Percentiles rank a stretch among this genome's conserved stretches.
These are phyloP conservation scores for Podosphaera fusca DNA, from an alignment of 2,329 filamentous ascomycete genomes.

Conservation along the genomic window DNA sequence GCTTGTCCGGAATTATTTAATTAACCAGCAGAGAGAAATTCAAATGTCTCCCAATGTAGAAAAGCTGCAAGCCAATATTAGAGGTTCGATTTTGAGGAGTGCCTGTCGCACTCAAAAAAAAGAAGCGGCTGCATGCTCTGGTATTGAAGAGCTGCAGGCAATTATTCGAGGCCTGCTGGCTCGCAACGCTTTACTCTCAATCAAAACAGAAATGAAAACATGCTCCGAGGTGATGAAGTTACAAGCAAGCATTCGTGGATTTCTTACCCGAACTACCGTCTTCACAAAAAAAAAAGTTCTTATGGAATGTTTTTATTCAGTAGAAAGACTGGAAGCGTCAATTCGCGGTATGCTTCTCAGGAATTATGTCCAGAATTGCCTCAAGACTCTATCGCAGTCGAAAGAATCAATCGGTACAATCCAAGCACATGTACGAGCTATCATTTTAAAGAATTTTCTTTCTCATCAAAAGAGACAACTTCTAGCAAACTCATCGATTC, in stretches of 20 bases:
- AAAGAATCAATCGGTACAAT: constrained; percentile 28
- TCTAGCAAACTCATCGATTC: constrained; percentile 24
- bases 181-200: constrained; percentile 35
- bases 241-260: constrained; percentile 43
- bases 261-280: constrained; percentile 35
- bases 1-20: constrained; percentile 33
- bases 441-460: constrained; percentile 32
- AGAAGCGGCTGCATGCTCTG: background rate
- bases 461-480: constrained; percentile 27
- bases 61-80: constrained; percentile 40
- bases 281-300: constrained; percentile 32
- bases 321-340: constrained; percentile 24
- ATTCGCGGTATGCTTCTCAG: constrained; percentile 24
- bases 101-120: background rate
- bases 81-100: constrained; percentile 22
- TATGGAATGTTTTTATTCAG: constrained; percentile 25
- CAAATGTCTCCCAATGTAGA: constrained; percentile 27
- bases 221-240: constrained; percentile 37
- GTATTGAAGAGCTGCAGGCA: constrained; percentile 37
- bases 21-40: constrained; percentile 32
- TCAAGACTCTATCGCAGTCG: constrained; percentile 27
- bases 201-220: constrained; percentile 36
- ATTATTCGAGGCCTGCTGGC: constrained; percentile 53
- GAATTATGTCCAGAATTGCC: constrained; percentile 27
- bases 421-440: constrained; percentile 43